Conservation (phyloP, 2,329 filamentous ascomycete genomes). For the Arthrobotrys musiformis region DNA sequence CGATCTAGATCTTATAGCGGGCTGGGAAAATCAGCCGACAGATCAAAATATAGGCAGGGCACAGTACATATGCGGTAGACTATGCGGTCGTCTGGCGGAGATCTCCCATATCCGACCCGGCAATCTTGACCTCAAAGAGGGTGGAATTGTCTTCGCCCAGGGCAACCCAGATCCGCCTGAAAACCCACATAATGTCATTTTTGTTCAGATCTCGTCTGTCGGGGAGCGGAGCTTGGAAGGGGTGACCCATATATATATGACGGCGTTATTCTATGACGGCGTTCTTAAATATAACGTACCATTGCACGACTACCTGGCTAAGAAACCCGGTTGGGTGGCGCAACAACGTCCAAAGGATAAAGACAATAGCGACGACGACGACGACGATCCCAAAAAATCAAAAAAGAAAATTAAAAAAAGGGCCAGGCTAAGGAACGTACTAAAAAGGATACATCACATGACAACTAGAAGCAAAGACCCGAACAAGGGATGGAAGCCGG, state of each 20-base stretch:
- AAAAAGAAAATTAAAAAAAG: background rate
- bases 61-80: background rate
- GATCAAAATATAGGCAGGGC: background rate
- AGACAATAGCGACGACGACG: background rate
- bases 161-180: background rate
- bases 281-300: background rate
- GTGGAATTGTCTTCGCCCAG: background rate
- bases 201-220: background rate
- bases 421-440: background rate
- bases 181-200: background rate
- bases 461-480: background rate
- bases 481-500: background rate
- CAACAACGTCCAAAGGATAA: background rate
- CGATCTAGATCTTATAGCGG: background rate
- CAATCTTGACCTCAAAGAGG: background rate
- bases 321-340: background rate
- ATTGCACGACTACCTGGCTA: background rate
- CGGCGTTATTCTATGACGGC: background rate
- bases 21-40: background rate
- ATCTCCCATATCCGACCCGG: background rate
- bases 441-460: background rate
- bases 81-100: background rate
- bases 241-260: background rate
- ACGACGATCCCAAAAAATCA: background rate
- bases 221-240: background rate